Conservation (phyloP, 2,329 filamentous ascomycete species). For the Coniochaeta pulveracea region DNA sequence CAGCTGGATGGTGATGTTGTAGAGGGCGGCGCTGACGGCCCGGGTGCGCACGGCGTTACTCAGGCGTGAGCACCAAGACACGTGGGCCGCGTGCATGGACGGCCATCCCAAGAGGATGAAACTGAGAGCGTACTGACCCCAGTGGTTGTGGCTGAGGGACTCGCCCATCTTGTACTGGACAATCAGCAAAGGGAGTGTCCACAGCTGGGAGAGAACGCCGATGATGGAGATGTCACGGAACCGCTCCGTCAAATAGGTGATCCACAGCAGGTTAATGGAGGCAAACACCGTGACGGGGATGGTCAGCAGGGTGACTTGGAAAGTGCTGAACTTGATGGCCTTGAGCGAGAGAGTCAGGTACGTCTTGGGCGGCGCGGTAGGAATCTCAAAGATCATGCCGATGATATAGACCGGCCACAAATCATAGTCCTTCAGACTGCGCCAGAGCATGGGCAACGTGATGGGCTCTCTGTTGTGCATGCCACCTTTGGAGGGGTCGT, state of each 20-base stretch:
- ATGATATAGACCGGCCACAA: constrained; percentile 44
- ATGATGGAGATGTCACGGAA: constrained; percentile 28
- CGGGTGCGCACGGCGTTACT: constrained; percentile 45
- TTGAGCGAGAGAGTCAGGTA: constrained; percentile 42
- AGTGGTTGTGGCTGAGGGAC: not conserved
- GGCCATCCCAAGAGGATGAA: not conserved
- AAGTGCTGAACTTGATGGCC: constrained; percentile 35
- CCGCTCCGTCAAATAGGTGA: constrained; percentile 32
- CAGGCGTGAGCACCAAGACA: constrained; percentile 44
- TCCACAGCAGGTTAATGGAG: constrained; percentile 28
- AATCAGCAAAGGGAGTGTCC: constrained; percentile 40
- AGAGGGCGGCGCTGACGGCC: constrained; percentile 43
- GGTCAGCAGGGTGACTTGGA: constrained; percentile 41
- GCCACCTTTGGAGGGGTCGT: constrained; percentile 43
- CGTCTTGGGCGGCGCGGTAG: constrained; percentile 26
- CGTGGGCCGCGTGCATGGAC: constrained; percentile 35
- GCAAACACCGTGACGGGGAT: constrained; percentile 32
- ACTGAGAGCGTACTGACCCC: constrained; percentile 1
- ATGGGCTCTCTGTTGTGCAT: constrained; percentile 48
- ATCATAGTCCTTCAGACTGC: constrained; percentile 39
- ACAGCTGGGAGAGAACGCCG: constrained; percentile 30
- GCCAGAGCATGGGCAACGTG: constrained; percentile 31
- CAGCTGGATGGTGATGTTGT: constrained; percentile 32
- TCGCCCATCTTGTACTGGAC: not conserved
- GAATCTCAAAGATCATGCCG: constrained; percentile 34